phyloP scores from a whole-genome alignment of 1,284 basidiomycete genomes.

The Agaricales sp. region DNA sequence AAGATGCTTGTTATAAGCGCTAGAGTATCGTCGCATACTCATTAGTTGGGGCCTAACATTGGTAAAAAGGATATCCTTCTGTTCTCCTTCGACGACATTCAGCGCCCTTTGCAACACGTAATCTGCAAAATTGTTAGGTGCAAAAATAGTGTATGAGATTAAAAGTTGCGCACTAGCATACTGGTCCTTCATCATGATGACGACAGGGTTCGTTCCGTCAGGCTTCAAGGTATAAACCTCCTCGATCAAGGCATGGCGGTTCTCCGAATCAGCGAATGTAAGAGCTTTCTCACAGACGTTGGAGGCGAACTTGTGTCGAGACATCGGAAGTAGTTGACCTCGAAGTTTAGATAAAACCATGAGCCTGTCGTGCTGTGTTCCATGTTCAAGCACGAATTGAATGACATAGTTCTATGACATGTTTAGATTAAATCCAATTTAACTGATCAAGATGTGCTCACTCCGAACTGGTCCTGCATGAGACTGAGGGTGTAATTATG shows the following conservation, averaged over 20 bases:
- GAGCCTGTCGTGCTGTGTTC: slow-evolving; percentile 58
- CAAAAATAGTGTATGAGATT: slow-evolving; percentile 2
- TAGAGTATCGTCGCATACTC: slow-evolving; percentile 62
- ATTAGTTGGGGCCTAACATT: slow-evolving; percentile 58
- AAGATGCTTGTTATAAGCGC: slow-evolving; percentile 70
- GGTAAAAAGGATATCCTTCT: slow-evolving; percentile 53
- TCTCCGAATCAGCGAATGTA: slow-evolving; percentile 50
- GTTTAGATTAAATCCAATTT: slow-evolving; percentile 9
- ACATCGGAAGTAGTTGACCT: slow-evolving; percentile 72
- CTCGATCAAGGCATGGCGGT: slow-evolving; percentile 61
- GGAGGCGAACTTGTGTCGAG: slow-evolving; percentile 91
- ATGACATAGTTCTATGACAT: slow-evolving; percentile 79
- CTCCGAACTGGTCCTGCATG: slow-evolving; percentile 86
- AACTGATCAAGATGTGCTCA: slow-evolving; percentile 26
- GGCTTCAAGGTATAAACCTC: slow-evolving; percentile 68
- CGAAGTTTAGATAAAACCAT: slow-evolving; percentile 65
- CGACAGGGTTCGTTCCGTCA: slow-evolving; percentile 55
- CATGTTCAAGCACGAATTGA: slow-evolving; percentile 87
- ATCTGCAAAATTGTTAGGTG: slow-evolving; percentile 31
- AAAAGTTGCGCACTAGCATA: slow-evolving; percentile 44
- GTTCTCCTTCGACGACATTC: slow-evolving; percentile 59
- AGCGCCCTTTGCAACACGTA: slow-evolving; percentile 77
- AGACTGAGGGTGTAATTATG: slow-evolving; percentile 62
- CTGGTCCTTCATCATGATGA: slow-evolving; percentile 85
- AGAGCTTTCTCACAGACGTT: slow-evolving; percentile 96